phyloP scores from a whole-genome alignment of 371 early-diverging fungal species.

The Synchytrium microbalum region DNA sequence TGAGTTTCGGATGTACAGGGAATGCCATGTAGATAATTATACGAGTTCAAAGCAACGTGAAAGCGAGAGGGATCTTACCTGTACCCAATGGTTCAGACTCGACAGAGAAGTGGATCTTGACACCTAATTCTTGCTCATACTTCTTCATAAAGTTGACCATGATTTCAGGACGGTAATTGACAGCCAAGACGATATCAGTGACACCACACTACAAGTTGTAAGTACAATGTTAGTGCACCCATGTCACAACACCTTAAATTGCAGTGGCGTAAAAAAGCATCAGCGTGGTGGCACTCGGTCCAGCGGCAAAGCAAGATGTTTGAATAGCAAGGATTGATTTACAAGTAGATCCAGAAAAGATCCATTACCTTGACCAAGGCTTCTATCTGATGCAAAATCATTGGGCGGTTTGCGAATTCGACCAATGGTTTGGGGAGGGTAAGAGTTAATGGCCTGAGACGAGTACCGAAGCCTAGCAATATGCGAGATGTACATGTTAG shows the following conservation, averaged over 20 bases:
- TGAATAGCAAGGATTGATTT: too few species aligned
- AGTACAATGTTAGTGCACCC: background rate
- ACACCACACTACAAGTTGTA: conserved; percentile 73
- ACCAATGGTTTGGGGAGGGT: conserved; percentile 98
- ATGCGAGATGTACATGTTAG: background rate
- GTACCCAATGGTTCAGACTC: conserved; percentile 97
- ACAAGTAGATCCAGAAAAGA: background rate
- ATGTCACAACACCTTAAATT: too few species aligned
- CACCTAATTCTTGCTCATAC: conserved; percentile 77
- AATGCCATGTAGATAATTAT: conserved; percentile 8
- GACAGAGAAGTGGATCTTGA: conserved; percentile 94
- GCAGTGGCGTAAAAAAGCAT: too few species aligned
- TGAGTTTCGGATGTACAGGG: background rate
- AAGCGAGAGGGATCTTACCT: conserved; percentile 22
- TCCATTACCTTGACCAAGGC: conserved; percentile 79
- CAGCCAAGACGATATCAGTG: conserved; percentile 95
- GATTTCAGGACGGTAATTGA: conserved; percentile 96
- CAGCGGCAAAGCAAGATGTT: too few species aligned
- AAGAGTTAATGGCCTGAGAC: conserved; percentile 96
- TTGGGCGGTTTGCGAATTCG: conserved; percentile 98
- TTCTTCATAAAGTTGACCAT: conserved; percentile 81
- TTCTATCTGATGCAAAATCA: conserved; percentile 99
- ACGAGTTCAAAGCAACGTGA: background rate
- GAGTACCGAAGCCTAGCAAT: conserved; percentile 89
- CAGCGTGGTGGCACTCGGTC: too few species aligned